Evolutionary conservation across 2,329 filamentous ascomycete genomes (phyloP).

Genomic region (Calonectria fujianensis): DNA sequence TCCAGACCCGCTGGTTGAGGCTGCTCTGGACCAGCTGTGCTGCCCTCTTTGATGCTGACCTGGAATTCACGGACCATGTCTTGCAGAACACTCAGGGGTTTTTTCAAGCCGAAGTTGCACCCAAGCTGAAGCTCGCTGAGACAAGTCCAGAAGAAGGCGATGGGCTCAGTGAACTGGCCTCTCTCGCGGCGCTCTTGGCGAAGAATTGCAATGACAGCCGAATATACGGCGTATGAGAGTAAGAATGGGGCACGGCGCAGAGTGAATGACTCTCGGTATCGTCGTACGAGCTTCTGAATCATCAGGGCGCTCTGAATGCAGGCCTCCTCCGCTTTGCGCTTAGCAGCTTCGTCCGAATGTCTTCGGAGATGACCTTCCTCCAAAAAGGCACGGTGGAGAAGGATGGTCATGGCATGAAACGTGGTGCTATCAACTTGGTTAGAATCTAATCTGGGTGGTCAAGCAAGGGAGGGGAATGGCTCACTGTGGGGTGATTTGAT

Average conservation of each 20-base stretch:
- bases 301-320: constrained; percentile 58
- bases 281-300: constrained; percentile 61
- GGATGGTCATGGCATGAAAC: constrained; percentile 65
- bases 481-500: constrained; percentile 58
- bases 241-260: constrained; percentile 64
- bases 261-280: constrained; percentile 63
- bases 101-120: constrained; percentile 61
- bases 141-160: constrained; percentile 62
- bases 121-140: constrained; percentile 60
- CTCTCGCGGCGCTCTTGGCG: constrained; percentile 57
- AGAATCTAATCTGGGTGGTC: constrained; percentile 34
- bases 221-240: constrained; percentile 65
- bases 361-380: constrained; percentile 57
- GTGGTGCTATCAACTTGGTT: constrained; percentile 51
- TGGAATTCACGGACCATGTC: constrained; percentile 59
- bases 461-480: constrained; percentile 29
- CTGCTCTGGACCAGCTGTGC: constrained; percentile 45
- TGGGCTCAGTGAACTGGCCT: constrained; percentile 57
- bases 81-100: constrained; percentile 58
- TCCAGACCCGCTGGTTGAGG: constrained; percentile 53
- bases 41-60: constrained; percentile 55
- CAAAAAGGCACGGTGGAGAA: constrained; percentile 67
- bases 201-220: constrained; percentile 58
- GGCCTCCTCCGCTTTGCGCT: constrained; percentile 54
- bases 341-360: constrained; percentile 54